These are phyloP conservation scores for Heritiera fomes DNA, from an alignment of 345 rosid species.

Conservation along the genomic window DNA sequence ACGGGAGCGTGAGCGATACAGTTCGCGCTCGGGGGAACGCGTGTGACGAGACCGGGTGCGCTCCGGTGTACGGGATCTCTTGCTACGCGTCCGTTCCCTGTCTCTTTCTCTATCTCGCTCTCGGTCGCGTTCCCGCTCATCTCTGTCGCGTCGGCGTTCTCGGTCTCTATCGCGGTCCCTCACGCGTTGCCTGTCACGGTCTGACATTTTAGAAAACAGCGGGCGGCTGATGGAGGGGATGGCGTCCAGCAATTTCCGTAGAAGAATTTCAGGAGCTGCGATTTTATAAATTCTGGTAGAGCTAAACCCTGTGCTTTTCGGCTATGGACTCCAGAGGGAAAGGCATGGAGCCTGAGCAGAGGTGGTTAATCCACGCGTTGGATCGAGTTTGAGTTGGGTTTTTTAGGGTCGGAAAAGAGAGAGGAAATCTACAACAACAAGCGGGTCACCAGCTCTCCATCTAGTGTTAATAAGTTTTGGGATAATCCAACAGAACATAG, in stretches of 20 bases:
- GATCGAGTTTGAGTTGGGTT: too few species aligned
- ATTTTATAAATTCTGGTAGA: not conserved
- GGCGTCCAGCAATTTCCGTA: not conserved
- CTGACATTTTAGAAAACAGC: slow-evolving; percentile 33
- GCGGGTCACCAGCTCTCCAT: too few species aligned
- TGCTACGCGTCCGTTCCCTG: slow-evolving; percentile 56
- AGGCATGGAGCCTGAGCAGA: too few species aligned
- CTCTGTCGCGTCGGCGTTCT: slow-evolving; percentile 44
- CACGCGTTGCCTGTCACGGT: slow-evolving; percentile 36
- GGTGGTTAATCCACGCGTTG: too few species aligned
- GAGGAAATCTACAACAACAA: too few species aligned
- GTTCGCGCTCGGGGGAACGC: slow-evolving; percentile 55
- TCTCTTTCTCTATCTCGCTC: slow-evolving; percentile 51
- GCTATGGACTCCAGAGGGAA: too few species aligned
- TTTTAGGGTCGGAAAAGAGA: too few species aligned
- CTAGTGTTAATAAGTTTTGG: too few species aligned
- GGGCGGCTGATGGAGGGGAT: not conserved
- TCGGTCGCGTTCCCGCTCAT: slow-evolving; percentile 39
- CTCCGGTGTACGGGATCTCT: slow-evolving; percentile 72
- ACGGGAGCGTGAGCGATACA: slow-evolving; percentile 53
- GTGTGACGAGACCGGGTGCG: slow-evolving; percentile 44
- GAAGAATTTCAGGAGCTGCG: not conserved
- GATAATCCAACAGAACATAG: too few species aligned
- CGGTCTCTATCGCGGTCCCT: slow-evolving; percentile 28
- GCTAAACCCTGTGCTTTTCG: too few species aligned